These are phyloP conservation scores for Talaromyces sp. DNA, from an alignment of 2,329 filamentous ascomycete genomes.

Conservation along the genomic window DNA sequence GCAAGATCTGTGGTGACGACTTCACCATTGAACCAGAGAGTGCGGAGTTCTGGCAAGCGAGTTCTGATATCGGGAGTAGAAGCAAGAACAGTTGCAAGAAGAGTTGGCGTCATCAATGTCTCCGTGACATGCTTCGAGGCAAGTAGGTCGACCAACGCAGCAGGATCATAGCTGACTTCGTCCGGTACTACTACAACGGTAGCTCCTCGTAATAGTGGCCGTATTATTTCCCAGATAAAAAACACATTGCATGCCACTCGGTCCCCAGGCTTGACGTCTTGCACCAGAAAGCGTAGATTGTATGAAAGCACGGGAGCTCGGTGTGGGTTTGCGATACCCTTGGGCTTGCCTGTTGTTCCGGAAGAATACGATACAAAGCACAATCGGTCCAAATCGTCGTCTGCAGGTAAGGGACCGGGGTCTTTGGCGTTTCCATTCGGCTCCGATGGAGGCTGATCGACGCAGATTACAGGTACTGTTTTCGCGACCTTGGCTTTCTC, in stretches of 20 bases:
- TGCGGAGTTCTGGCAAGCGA: slow-evolving; percentile 63
- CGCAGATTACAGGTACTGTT: slow-evolving; percentile 58
- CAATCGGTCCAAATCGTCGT: slow-evolving; percentile 68
- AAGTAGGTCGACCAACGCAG: slow-evolving; percentile 68
- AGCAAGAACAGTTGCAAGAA: slow-evolving; percentile 70
- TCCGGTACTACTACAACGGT: slow-evolving; percentile 74
- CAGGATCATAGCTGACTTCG: slow-evolving; percentile 72
- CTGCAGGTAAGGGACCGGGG: slow-evolving; percentile 53
- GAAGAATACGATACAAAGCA: slow-evolving; percentile 80
- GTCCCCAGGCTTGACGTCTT: slow-evolving; percentile 67
- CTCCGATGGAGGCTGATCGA: slow-evolving; percentile 47
- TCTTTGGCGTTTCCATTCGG: slow-evolving; percentile 44
- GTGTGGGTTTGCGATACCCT: slow-evolving; percentile 78
- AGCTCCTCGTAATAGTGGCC: slow-evolving; percentile 70
- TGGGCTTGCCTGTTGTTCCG: slow-evolving; percentile 74
- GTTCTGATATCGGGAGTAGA: slow-evolving; percentile 64
- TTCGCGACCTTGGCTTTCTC: slow-evolving; percentile 65
- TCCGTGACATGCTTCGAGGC: slow-evolving; percentile 66
- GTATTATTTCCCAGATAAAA: slow-evolving; percentile 80
- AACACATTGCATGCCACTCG: slow-evolving; percentile 86
- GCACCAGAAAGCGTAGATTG: slow-evolving; percentile 66
- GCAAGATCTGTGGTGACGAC: slow-evolving; percentile 77
- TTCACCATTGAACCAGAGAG: slow-evolving; percentile 77
- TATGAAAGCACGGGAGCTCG: slow-evolving; percentile 71
- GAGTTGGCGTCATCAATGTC: slow-evolving; percentile 78